These are phyloP conservation scores for Botryobasidium botryosum DNA, from an alignment of 768 basidiomycete genomes.

Conservation along the genomic window DNA sequence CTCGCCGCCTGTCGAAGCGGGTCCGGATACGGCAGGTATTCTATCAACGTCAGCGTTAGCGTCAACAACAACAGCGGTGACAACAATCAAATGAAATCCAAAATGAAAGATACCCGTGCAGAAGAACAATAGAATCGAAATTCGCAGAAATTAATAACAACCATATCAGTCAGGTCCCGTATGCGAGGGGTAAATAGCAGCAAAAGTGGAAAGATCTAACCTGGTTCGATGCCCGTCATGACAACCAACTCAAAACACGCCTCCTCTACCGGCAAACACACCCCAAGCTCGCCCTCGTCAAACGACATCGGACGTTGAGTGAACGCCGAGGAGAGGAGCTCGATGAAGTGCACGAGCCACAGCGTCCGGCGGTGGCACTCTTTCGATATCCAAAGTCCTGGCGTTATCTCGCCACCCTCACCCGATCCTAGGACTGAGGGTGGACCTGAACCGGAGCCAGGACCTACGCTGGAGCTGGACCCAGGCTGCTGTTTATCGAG, in stretches of 20 bases:
- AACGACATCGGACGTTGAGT: conserved; percentile 14
- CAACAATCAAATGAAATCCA: not conserved
- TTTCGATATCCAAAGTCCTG: conserved; percentile 41
- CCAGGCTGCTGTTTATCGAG: too few relatives aligned
- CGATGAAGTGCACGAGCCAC: conserved; percentile 56
- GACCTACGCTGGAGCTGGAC: conserved; percentile 4
- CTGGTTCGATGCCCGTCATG: not conserved
- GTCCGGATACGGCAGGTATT: conserved; percentile 47
- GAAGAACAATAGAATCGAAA: not conserved
- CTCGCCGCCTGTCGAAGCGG: conserved; percentile 32
- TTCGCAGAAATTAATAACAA: too few relatives aligned
- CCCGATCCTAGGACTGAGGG: not conserved
- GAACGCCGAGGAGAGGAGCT: conserved; percentile 29
- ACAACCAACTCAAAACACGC: conserved; percentile 49
- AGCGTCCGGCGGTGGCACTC: conserved; percentile 65
- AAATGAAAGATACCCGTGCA: not conserved
- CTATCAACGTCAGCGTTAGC: too few relatives aligned
- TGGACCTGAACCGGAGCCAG: not conserved
- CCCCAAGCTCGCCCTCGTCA: conserved; percentile 15
- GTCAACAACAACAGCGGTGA: too few relatives aligned
- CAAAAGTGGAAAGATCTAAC: too few relatives aligned
- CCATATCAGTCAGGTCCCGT: too few relatives aligned
- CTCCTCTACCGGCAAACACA: conserved; percentile 67
- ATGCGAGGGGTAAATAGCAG: too few relatives aligned
- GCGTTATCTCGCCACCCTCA: not conserved